phyloP scores from a whole-genome alignment of 176 grass and related monocot genomes.

The Guadua angustifolia region DNA sequence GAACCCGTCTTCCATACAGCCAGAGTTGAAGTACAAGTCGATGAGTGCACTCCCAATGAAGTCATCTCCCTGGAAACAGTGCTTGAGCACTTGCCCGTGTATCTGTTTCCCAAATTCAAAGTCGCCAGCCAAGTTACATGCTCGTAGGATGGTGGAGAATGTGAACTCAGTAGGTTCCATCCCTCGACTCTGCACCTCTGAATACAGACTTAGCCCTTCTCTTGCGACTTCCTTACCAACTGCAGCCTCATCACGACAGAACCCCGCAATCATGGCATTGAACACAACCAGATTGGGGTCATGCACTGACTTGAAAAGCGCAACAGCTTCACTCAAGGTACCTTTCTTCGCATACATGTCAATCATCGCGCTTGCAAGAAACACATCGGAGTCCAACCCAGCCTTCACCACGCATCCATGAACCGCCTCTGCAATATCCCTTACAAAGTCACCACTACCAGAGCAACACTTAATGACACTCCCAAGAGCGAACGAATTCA shows the following conservation, averaged over 20 bases:
- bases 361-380: conserved; percentile 60
- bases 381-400: conserved; percentile 48
- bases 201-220: conserved; percentile 53
- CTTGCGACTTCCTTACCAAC: conserved; percentile 27
- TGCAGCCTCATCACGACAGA: conserved; percentile 47
- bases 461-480: conserved; percentile 68
- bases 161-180: conserved; percentile 75
- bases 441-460: neutral
- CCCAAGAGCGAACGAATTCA: conserved; percentile 77
- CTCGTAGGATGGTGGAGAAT: conserved; percentile 34
- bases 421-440: conserved; percentile 46
- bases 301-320: conserved; percentile 52
- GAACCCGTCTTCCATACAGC: conserved; percentile 56
- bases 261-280: conserved; percentile 74
- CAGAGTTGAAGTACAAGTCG: conserved; percentile 65
- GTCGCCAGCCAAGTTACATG: conserved; percentile 48
- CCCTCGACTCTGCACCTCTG: conserved; percentile 57
- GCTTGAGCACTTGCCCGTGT: conserved; percentile 62
- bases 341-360: conserved; percentile 68
- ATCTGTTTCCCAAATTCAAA: conserved; percentile 72
- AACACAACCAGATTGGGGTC: conserved; percentile 74
- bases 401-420: conserved; percentile 71
- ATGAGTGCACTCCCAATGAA: conserved; percentile 69
- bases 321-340: conserved; percentile 45
- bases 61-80: conserved; percentile 54